phyloP scores from a whole-genome alignment of 164 flowering plant species.

The Sedum album region DNA sequence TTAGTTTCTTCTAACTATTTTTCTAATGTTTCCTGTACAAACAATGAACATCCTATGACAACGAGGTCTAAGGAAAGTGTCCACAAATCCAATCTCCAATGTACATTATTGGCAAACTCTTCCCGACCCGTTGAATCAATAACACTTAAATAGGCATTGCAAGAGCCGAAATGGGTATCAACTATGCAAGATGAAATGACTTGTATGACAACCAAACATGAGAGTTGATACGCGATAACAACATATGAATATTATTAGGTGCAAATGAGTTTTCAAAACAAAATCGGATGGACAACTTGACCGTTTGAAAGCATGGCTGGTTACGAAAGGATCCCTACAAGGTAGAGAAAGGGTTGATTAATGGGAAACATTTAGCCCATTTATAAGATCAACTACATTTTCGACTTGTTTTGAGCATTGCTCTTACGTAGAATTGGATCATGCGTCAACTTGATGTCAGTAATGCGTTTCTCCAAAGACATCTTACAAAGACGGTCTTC shows the following conservation, averaged over 20 bases:
- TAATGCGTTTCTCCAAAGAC: neutral
- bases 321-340: neutral
- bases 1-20: too few species aligned
- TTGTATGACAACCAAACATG: too few species aligned
- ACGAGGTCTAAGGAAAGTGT: too few species aligned
- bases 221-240: too few species aligned
- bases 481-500: neutral
- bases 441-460: neutral
- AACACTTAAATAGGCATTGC: too few species aligned
- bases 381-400: neutral
- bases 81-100: neutral
- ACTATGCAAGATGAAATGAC: too few species aligned
- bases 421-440: neutral
- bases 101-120: neutral
- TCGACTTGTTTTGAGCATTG: neutral
- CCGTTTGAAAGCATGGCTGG: neutral
- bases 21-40: too few species aligned
- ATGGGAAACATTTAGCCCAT: neutral
- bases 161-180: too few species aligned
- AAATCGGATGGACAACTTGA: neutral
- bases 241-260: too few species aligned
- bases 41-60: too few species aligned
- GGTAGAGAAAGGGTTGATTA: neutral
- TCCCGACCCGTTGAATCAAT: too few species aligned
- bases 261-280: too few species aligned